phyloP scores from a whole-genome alignment of 2,329 filamentous ascomycete genomes.

The Emergomyces orientalis region DNA sequence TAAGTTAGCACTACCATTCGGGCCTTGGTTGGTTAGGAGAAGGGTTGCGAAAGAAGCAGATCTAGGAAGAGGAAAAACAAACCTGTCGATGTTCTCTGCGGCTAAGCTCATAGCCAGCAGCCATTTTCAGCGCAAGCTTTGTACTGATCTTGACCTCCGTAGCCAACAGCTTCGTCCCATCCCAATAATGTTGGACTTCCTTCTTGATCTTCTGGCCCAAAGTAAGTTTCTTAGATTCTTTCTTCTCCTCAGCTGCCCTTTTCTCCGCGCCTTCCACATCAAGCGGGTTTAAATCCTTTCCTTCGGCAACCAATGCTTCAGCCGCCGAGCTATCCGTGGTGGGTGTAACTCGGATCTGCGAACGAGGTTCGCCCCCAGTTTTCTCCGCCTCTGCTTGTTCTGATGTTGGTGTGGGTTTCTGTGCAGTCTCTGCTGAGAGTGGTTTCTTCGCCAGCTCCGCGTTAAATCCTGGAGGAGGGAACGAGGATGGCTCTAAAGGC shows the following conservation, averaged over 20 bases:
- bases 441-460: constrained; percentile 83
- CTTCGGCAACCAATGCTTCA: constrained; percentile 24
- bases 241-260: constrained; percentile 53
- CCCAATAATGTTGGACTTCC: constrained; percentile 91
- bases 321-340: constrained; percentile 22
- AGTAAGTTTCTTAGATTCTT: constrained; percentile 78
- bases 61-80: constrained; percentile 14
- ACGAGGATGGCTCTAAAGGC: constrained; percentile 30
- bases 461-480: constrained; percentile 83
- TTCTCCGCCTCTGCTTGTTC: constrained; percentile 18
- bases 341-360: background rate
- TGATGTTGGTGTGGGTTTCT: constrained; percentile 7
- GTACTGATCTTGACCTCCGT: constrained; percentile 91
- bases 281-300: constrained; percentile 26
- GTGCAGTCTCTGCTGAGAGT: constrained; percentile 36
- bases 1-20: constrained; percentile 10
- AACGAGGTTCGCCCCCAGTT: background rate
- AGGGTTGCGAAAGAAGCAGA: background rate
- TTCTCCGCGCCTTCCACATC: constrained; percentile 34
- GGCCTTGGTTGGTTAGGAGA: background rate
- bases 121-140: constrained; percentile 89
- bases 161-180: constrained; percentile 88
- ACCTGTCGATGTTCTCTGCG: constrained; percentile 84
- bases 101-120: constrained; percentile 90
- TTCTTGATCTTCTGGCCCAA: constrained; percentile 90